Conservation (phyloP, 805 yeast genomes). For the Yamadazyma olivae region DNA sequence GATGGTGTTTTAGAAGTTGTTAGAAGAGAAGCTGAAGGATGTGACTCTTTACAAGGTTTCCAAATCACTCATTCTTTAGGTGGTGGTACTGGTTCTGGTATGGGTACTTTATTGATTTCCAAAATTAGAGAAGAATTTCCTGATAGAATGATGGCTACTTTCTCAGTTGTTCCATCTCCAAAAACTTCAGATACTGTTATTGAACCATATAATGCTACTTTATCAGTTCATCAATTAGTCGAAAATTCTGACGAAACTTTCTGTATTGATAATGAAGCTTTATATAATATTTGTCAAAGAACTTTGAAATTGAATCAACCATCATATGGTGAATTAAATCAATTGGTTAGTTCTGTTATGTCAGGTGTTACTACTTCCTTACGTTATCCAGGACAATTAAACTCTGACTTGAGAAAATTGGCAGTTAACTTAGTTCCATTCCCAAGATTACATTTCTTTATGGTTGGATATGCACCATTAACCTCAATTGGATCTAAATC, state of each 20-base stretch:
- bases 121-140: slow-evolving; percentile 90
- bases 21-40: slow-evolving; percentile 90
- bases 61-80: slow-evolving; percentile 63
- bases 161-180: slow-evolving; percentile 90
- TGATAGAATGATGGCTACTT: slow-evolving; percentile 95
- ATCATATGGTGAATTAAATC: slow-evolving; percentile 72
- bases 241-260: slow-evolving; percentile 91
- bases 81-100: slow-evolving; percentile 95
- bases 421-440: slow-evolving; percentile 94
- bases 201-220: slow-evolving; percentile 91
- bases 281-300: slow-evolving; percentile 83
- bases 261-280: slow-evolving; percentile 93
- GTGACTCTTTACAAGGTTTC: slow-evolving; percentile 93
- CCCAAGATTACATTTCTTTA: slow-evolving; percentile 93
- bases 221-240: slow-evolving; percentile 86
- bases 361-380: slow-evolving; percentile 92
- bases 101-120: slow-evolving; percentile 86
- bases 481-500: slow-evolving; percentile 77
- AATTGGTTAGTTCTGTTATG: slow-evolving; percentile 86
- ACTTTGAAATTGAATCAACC: slow-evolving; percentile 83
- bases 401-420: slow-evolving; percentile 86
- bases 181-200: slow-evolving; percentile 90
- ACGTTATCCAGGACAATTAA: slow-evolving; percentile 93
- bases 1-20: slow-evolving; percentile 87
- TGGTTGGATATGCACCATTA: slow-evolving; percentile 93